Percentiles rank a stretch among this genome's conserved stretches.
phyloP scores from a whole-genome alignment of 192 early-diverging fungal species.

The Coemansia reversa region DNA sequence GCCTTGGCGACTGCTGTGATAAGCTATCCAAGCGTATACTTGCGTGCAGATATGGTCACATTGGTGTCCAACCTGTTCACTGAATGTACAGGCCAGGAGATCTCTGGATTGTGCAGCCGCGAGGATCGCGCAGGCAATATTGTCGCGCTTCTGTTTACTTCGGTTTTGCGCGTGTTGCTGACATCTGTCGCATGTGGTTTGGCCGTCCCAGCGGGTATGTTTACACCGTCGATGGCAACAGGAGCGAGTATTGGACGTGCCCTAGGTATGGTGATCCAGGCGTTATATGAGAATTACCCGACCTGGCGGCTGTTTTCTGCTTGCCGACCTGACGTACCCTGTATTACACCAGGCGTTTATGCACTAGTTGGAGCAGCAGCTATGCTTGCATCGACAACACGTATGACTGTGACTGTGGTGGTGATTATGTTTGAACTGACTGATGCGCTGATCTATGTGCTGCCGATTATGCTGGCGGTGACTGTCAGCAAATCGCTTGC shows the following conservation, averaged over 20 bases:
- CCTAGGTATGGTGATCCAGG: constrained; percentile 80
- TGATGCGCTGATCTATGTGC: constrained; percentile 90
- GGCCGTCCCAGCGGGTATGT: constrained; percentile 77
- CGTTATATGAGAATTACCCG: constrained; percentile 54
- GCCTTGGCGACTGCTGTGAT: constrained; percentile 49
- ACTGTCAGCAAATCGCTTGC: constrained; percentile 57
- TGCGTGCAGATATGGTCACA: constrained; percentile 55
- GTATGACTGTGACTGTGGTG: constrained; percentile 87
- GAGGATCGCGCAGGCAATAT: constrained; percentile 27
- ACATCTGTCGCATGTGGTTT: constrained; percentile 73
- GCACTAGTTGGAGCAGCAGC: constrained; percentile 85
- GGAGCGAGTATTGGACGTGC: constrained; percentile 93
- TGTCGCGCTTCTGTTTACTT: constrained; percentile 60
- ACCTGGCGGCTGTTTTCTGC: constrained; percentile 64
- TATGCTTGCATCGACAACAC: constrained; percentile 79
- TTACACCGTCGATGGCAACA: constrained; percentile 84
- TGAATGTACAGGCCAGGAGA: constrained; percentile 52
- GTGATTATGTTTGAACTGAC: constrained; percentile 99
- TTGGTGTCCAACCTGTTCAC: constrained; percentile 60
- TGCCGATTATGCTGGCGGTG: constrained; percentile 85
- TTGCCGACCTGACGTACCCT: constrained; percentile 73
- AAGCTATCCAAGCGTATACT: constrained; percentile 52
- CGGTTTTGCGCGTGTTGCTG: constrained; percentile 62
- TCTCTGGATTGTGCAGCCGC: constrained; percentile 50
- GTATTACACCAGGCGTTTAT: constrained; percentile 81